These are phyloP conservation scores for Scutellaria baicalensis DNA, from an alignment of 257 asterid species.

Conservation along the genomic window DNA sequence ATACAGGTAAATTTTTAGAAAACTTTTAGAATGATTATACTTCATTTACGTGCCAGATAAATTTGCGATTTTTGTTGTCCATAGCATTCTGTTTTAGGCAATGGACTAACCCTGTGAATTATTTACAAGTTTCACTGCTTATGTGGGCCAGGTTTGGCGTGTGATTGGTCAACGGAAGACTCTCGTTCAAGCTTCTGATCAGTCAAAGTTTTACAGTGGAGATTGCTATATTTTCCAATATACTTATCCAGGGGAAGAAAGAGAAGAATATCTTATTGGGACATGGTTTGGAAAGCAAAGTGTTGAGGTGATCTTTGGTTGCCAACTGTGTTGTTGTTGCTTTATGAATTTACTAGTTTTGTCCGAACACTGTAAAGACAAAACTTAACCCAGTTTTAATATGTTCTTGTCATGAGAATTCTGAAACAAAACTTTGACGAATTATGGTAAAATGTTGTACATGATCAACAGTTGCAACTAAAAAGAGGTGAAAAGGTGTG, in stretches of 20 bases:
- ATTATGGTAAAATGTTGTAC: background rate
- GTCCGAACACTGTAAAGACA: background rate
- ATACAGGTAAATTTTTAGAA: constrained; percentile 49
- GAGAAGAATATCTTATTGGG: constrained; percentile 63
- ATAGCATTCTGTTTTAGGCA: background rate
- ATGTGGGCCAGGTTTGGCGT: constrained; percentile 62
- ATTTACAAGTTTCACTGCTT: constrained; percentile 10
- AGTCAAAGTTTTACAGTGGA: constrained; percentile 60
- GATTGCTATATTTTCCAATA: constrained; percentile 82
- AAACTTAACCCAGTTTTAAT: background rate
- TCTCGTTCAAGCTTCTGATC: constrained; percentile 39
- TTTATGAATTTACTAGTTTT: background rate
- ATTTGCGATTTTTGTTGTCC: background rate
- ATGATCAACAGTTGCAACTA: background rate
- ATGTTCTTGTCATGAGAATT: too few relatives aligned
- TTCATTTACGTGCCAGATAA: background rate
- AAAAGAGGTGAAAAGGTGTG: background rate
- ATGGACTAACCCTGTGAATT: background rate
- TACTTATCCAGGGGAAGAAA: constrained; percentile 47
- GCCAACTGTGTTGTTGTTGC: constrained; percentile 4
- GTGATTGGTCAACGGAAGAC: constrained; percentile 44
- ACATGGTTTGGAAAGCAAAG: constrained; percentile 84
- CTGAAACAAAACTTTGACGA: background rate
- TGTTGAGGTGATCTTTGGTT: constrained; percentile 39
- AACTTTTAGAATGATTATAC: background rate